A percentile compares a stretch with the other conserved stretches of the same genome.
Evolutionary conservation across 257 asterid species (phyloP).

Genomic region (Solanum neorickii): DNA sequence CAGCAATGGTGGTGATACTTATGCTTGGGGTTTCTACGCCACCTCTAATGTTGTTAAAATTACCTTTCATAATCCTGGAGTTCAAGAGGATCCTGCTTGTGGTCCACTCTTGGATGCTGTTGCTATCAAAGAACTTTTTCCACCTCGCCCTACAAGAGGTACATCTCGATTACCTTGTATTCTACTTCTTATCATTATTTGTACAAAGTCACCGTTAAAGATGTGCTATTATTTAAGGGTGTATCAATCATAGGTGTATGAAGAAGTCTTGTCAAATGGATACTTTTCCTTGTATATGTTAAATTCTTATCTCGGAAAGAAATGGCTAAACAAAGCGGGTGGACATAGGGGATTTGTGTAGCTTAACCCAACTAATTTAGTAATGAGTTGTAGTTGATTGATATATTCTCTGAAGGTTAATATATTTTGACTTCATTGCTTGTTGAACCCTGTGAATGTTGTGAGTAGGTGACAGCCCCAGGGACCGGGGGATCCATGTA

Average conservation of each 20-base stretch:
- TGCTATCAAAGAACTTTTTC: conserved; percentile 68
- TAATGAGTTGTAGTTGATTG: neutral
- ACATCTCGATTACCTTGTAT: neutral
- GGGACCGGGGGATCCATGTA: neutral
- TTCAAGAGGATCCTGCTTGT: conserved; percentile 84
- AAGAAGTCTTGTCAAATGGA: neutral
- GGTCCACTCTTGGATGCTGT: conserved; percentile 89
- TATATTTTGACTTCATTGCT: neutral
- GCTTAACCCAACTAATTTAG: neutral
- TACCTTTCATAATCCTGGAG: conserved; percentile 59
- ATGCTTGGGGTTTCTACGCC: conserved; percentile 77
- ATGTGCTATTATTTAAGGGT: neutral
- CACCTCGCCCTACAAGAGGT: conserved; percentile 49
- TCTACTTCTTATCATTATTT: neutral
- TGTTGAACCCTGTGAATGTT: neutral
- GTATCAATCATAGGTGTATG: neutral
- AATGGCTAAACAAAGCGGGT: neutral
- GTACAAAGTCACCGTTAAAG: neutral
- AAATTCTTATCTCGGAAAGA: neutral
- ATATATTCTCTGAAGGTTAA: neutral
- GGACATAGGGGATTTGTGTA: neutral
- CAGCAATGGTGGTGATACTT: conserved; percentile 71
- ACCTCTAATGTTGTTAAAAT: conserved; percentile 31
- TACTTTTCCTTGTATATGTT: neutral
- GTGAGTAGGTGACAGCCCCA: neutral